Evolutionary conservation across 768 basidiomycete genomes (phyloP), one percentile per base, ranked within the genome.

Genomic region (Boletus rex-veris): DNA sequence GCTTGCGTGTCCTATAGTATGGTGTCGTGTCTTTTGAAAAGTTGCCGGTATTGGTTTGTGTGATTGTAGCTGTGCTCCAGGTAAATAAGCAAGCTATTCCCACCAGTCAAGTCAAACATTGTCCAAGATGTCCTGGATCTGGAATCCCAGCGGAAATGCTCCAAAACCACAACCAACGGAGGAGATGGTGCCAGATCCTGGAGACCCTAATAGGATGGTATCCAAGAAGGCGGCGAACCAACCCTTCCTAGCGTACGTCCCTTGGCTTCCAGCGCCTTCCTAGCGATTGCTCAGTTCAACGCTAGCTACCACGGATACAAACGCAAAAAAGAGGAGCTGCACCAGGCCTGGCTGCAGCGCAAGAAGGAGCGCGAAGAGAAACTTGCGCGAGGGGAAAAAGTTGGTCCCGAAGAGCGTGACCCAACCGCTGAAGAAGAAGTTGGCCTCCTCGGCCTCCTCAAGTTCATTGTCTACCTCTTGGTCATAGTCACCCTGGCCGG

Each of bases 221-320:
- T 81, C 86, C 26, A 82, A 81, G 58, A 96, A 95, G 75, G 72
- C 82, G 40, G 90, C 92, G 30, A 97, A 96, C 73, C 77, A 78
- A 54, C 90, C 94, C 9, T 93, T 91, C 72, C 80, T 95, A 28
- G 83, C 83, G 84, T 92, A 74, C 58, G 85, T 79, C 37, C 64
- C 68, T 30, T 38, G 11, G 15, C 18, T 11, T 26, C 45, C 18
- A 40, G 24, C 15, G 41, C 24, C 36, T 31, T 39, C 36, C 40
- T 19, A 26, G 28, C 28, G 7, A 40, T 30, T 40, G 42, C 45
- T 59, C 26, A 61, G 52, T 48, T 40, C 53, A 56, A 36, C 21
- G 24, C 51, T 63, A 90, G 87, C 16, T 80, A 90, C 72, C 81
- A 79, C 65, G 77, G 85, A 67, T 90, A 85, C 71, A 81, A 78